Base-by-base conservation (phyloP, 1,284 basidiomycete species). In the Tranzscheliella williamsii region DNA sequence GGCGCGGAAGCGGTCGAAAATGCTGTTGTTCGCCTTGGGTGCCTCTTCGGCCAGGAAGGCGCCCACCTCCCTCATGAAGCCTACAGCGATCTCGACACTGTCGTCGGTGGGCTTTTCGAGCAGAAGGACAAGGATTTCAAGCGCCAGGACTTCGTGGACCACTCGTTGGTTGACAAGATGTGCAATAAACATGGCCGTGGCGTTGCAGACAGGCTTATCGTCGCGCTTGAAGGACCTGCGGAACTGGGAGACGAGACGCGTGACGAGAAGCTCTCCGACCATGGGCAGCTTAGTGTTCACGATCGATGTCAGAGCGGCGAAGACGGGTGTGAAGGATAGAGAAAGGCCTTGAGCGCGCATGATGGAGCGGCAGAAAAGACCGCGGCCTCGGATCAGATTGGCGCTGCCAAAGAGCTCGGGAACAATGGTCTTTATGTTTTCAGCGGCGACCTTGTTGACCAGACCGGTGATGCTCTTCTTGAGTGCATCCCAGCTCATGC, bases 391-490 rank as follows among this genome's bases (percentile, higher is more conserved):
- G 41, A 77, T 73, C 22, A 77, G 51, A 38, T 77, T 77, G 35
- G 75, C 73, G n/a, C 72, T 62, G 7, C 65, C 72, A 34, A 76
- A 65, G 8, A 78, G 75, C 62, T 98, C 94, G 1, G 94, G 95
- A 0, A 96, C 86, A 70, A 99, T 87, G 68, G 89, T 85, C 80
- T 99, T 98, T 84, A 97, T 98, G 79, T 98, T 98, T 63, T 87
- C 84, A 18, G 91, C 84, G 77, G 79, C 62, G 30, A 83, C 83
- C 80, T 96, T 90, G 83, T 99, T 99, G 83, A 98, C 94, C 69
- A 98, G 87, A 89, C 95, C 95, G 21, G 95, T 98, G 75, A 99
- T 90, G 49, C 88, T 91, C 81, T 99, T 99, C 75, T 93, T 87
- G 54, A 99, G 82, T 2, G 95, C 94, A 75, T 99, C 95, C 95